Conservation (phyloP, 176 grass and related monocot species). For the Triticum timopheevii region DNA sequence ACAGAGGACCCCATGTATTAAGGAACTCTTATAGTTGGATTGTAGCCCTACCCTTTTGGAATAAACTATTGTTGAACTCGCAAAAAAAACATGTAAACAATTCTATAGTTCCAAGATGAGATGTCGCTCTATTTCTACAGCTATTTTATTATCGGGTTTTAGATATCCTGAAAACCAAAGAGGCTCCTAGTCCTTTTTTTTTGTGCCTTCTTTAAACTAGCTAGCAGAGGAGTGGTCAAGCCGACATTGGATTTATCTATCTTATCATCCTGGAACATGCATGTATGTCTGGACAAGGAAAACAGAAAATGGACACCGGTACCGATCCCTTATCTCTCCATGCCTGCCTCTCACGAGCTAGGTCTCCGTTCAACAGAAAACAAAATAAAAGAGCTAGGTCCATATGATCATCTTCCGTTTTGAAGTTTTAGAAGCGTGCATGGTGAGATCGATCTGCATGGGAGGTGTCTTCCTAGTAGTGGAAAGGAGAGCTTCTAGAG, state of each 20-base stretch:
- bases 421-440: background rate
- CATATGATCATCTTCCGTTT: no score
- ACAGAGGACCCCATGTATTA: no score
- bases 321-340: background rate
- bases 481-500: background rate
- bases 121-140: no score
- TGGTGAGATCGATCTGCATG: background rate
- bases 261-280: background rate
- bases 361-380: no score
- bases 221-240: background rate
- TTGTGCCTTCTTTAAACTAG: background rate
- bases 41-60: no score
- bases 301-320: background rate
- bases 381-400: no score
- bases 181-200: background rate
- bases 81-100: no score
- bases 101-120: no score
- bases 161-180: no score
- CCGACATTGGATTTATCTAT: background rate
- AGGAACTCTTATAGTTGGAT: no score
- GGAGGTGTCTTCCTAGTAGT: background rate
- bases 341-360: background rate
- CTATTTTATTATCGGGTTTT: no score
- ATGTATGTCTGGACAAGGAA: background rate
- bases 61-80: no score